These are phyloP conservation scores for Amphibolis antarctica DNA, from an alignment of 106 monocot species.

Conservation along the genomic window DNA sequence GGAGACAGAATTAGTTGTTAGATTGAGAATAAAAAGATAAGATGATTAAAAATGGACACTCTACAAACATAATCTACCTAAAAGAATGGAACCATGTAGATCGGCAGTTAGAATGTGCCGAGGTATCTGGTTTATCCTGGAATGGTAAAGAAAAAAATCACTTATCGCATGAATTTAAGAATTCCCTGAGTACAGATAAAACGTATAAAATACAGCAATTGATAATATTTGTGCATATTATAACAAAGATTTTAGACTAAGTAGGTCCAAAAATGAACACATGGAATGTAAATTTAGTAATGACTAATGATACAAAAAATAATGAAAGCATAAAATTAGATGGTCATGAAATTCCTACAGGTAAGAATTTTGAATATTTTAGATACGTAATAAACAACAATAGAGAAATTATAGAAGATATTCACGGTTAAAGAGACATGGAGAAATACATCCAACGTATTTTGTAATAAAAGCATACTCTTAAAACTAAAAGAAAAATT, in stretches of 20 bases:
- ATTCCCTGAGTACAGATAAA: neutral
- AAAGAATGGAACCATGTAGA: constrained; percentile 71
- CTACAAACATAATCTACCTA: constrained; percentile 31
- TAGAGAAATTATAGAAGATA: too few relatives aligned
- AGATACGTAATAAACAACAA: too few relatives aligned
- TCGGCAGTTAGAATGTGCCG: constrained; percentile 61
- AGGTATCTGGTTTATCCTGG: constrained; percentile 60
- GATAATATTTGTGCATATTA: neutral
- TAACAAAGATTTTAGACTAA: too few relatives aligned
- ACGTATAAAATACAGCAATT: neutral
- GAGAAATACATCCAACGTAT: too few relatives aligned
- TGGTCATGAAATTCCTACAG: too few relatives aligned
- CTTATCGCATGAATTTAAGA: neutral
- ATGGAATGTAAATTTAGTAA: too few relatives aligned
- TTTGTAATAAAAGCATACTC: too few relatives aligned
- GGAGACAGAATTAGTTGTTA: neutral
- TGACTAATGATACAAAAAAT: neutral
- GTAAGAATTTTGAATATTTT: neutral
- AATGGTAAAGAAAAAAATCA: neutral
- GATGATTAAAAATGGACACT: neutral
- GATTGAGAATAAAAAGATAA: neutral
- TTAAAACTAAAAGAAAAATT: too few relatives aligned
- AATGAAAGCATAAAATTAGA: too few relatives aligned
- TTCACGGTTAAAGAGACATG: too few relatives aligned
- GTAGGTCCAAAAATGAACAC: neutral